Evolutionary conservation across 139 green algal species (phyloP), one percentile per base, ranked within the genome.

Genomic region (Astrephomene gubernaculifera): DNA sequence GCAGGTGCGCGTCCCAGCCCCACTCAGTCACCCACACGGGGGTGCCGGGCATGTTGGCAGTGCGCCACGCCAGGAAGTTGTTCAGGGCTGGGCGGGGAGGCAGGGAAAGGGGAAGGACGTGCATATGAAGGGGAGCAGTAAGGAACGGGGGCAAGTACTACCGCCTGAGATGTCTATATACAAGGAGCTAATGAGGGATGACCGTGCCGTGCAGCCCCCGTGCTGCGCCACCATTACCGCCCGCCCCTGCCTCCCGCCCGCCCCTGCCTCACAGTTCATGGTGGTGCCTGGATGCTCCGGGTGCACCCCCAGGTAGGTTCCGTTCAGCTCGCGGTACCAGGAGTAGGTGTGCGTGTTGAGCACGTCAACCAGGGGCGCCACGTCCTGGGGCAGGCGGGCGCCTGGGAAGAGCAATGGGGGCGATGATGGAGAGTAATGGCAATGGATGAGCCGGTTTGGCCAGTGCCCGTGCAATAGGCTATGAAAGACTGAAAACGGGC

Each of bases 11-110:
- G 69, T 88, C 84, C 84, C 84, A 88, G 53, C 84, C 84, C 71
- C 71, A 88, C 74, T 89, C 85, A 10, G 85, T 89, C 2, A 89
- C 57, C 85, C 85, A 89, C 43, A 89, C 31, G 27, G 76, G 76
- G 41, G 54, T 89, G 44, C 69, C 54, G 0, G 85, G 85, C 85
- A 86, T 86, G 85, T 89, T 89, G 68, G 54, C 44, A 44, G 75
- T 53, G 41, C 85, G 76, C 85, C 85, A 89, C 4, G 35, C 36
- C 61, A 89, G 27, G 43, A 89, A 72, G 69, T 89, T 89, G 78
- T 89, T 74, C 7, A 89, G 2, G 43, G 33, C 84, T 88, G 84
- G 1, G n/a, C n/a, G n/a, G n/a, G n/a, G n/a, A n/a, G n/a, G n/a
- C n/a, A n/a, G n/a, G n/a, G n/a, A n/a, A n/a, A n/a, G n/a, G n/a